Conservation (phyloP, 768 basidiomycete genomes). For the Dacryopinax spathularia region DNA sequence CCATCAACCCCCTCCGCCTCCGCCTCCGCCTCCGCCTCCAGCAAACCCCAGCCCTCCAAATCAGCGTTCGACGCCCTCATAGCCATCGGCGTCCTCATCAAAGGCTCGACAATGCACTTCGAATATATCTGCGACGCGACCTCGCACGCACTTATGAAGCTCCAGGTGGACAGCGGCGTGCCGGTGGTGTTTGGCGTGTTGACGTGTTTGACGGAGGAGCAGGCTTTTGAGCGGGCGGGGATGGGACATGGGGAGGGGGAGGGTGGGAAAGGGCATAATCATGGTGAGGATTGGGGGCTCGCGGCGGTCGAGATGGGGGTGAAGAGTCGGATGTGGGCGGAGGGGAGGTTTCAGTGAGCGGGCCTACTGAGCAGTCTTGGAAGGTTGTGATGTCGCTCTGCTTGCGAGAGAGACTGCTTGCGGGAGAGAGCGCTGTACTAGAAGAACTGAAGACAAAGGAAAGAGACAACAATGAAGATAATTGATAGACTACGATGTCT, state of each 20-base stretch:
- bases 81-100: conserved; percentile 95
- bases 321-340: conserved; percentile 48
- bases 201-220: conserved; percentile 82
- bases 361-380: neutral
- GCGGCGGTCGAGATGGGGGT: conserved; percentile 90
- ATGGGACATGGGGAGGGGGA: conserved; percentile 51
- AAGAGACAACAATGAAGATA: no score
- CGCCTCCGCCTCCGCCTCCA: conserved; percentile 22
- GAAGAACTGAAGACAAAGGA: no score
- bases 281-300: conserved; percentile 94
- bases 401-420: no score
- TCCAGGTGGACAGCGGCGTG: conserved; percentile 83
- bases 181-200: conserved; percentile 96
- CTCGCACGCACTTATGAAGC: conserved; percentile 83
- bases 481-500: no score
- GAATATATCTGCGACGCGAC: conserved; percentile 96
- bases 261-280: conserved; percentile 90
- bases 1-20: conserved; percentile 32
- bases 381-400: no score
- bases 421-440: no score
- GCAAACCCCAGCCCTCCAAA: no score
- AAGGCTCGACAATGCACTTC: conserved; percentile 97
- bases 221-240: conserved; percentile 90
- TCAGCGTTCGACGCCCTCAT: conserved; percentile 83
- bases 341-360: conserved; percentile 41